These are phyloP conservation scores for Solanum boliviense DNA, from an alignment of 257 asterid genomes.

Conservation along the genomic window DNA sequence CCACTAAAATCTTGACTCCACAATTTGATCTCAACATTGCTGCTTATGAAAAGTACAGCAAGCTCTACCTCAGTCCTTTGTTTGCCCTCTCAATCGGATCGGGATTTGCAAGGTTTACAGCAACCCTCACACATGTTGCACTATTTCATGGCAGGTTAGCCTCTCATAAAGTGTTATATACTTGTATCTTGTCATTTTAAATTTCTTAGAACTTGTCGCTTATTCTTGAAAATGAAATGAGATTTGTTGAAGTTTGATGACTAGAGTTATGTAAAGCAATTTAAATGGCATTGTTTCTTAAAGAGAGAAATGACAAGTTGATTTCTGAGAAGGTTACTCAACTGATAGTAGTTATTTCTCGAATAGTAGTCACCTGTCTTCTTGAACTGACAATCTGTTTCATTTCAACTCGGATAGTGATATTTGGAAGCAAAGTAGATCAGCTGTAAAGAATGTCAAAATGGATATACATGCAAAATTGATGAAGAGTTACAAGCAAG, in stretches of 20 bases:
- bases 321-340: background rate
- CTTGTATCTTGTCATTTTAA: background rate
- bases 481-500: conserved; percentile 83
- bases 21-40: conserved; percentile 62
- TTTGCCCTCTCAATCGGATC: conserved; percentile 95
- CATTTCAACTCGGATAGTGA: conserved; percentile 33
- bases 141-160: conserved; percentile 87
- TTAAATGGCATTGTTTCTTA: background rate
- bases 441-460: conserved; percentile 59
- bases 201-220: background rate
- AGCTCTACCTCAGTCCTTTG: conserved; percentile 93
- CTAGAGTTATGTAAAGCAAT: background rate
- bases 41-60: conserved; percentile 70
- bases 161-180: background rate
- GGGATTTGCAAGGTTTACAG: conserved; percentile 89
- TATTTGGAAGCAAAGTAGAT: conserved; percentile 76
- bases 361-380: background rate
- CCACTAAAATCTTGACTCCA: conserved; percentile 72
- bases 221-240: background rate
- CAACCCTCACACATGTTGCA: conserved; percentile 87
- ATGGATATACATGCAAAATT: conserved; percentile 61
- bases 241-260: background rate
- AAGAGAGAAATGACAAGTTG: background rate
- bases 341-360: background rate
- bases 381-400: background rate